Evolutionary conservation across 1,284 basidiomycete species (phyloP), one percentile per base, ranked within the genome.

Genomic region (Pisolithus thermaeus): DNA sequence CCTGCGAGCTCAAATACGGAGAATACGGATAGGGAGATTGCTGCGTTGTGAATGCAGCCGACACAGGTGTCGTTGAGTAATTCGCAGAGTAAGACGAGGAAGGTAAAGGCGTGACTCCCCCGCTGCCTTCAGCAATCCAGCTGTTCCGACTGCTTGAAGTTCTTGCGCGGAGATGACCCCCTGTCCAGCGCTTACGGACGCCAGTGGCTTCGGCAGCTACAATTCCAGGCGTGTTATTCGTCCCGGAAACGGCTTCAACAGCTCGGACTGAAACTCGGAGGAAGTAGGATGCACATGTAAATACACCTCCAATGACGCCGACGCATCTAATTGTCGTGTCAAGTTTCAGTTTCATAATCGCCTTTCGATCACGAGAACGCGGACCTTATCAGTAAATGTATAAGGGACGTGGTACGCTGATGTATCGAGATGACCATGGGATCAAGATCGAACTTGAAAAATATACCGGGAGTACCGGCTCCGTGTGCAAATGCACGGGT

Each of bases 381-480:
- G 7, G 77, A 79, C 63, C 94, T 79, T 51, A 97, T 90, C 56
- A 97, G 65, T 58, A 98, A 83, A 58, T 94, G 86, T 2, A 87
- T 65, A 43, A 98, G 70, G 0, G 82, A 75, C 0, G 87, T 93
- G 2, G 93, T 96, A 7, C 92, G 81, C 68, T 97, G 92, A 56
- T 87, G 80, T 46, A 98, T 83, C 0, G 82, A 88, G 59, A 99
- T 77, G 9, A 81, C 77, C 68, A 99, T 79, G 1, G 94, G 92
- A 65, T 99, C 96, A 27, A 98, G 73, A 56, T 99, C 96, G 66
- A 93, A 97, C 68, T 96, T 95, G 84, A 96, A 94, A 76, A 94
- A 96, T 63, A 96, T 94, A 16, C 92, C 92, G 0, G 96, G 96
- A 0, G 92, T 87, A 4, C 89, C 91, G 25, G 75, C 70, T 54